Conservation (phyloP, 192 early-diverging fungal genomes). For the Piromyces finnis region DNA sequence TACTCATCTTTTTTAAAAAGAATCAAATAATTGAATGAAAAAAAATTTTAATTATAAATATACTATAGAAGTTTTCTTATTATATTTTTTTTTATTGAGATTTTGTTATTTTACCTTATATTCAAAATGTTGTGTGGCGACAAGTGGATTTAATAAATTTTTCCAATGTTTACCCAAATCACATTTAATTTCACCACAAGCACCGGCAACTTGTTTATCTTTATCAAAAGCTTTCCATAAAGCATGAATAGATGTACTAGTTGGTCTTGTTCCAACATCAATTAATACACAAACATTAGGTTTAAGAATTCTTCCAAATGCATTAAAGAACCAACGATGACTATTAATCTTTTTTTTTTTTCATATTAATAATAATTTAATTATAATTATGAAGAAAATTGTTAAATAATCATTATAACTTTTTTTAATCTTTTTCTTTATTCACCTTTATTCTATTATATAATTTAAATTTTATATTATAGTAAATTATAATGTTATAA, state of each 20-base stretch:
- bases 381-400: too few species aligned
- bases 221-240: conserved; percentile 66
- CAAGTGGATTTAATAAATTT: conserved; percentile 51
- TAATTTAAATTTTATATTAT: too few species aligned
- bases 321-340: conserved; percentile 44
- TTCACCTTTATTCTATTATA: too few species aligned
- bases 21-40: too few species aligned
- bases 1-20: too few species aligned
- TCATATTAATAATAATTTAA: too few species aligned
- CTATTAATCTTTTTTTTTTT: conserved; percentile 46
- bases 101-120: conserved; percentile 21
- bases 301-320: conserved; percentile 32
- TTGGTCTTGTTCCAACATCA: conserved; percentile 68
- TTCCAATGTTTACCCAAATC: conserved; percentile 33
- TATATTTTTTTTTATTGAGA: conserved; percentile 10
- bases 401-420: too few species aligned
- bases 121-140: conserved; percentile 69
- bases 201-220: conserved; percentile 51
- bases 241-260: conserved; percentile 44
- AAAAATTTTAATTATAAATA: too few species aligned
- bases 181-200: conserved; percentile 67
- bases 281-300: conserved; percentile 42
- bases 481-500: too few species aligned
- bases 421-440: too few species aligned
- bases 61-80: too few species aligned